These are phyloP conservation scores for Crithidia brevicula DNA, from an alignment of 208 protist species.

Conservation along the genomic window DNA sequence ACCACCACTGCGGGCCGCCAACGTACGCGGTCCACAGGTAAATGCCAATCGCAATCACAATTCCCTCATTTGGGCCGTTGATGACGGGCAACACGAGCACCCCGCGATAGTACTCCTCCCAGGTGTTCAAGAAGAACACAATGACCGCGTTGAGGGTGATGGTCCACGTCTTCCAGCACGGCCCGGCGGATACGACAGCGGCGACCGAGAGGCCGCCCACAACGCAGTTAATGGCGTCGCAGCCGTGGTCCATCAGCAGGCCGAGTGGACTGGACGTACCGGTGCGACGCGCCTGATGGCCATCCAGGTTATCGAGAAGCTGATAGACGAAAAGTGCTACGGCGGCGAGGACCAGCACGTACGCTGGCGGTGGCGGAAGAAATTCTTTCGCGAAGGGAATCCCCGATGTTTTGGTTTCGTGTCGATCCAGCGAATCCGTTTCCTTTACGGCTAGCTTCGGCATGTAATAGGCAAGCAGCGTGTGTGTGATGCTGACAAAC, in stretches of 20 bases:
- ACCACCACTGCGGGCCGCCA: slow-evolving; percentile 80
- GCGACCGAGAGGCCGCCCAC: slow-evolving; percentile 60
- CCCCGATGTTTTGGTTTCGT: slow-evolving; percentile 4
- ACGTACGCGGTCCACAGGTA: slow-evolving; percentile 71
- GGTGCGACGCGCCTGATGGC: slow-evolving; percentile 93
- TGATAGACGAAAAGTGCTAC: slow-evolving; percentile 76
- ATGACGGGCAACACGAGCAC: slow-evolving; percentile 86
- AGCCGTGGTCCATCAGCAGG: slow-evolving; percentile 95
- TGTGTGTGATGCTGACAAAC: slow-evolving; percentile 63
- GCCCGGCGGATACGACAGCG: slow-evolving; percentile 46
- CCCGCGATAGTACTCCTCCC: slow-evolving; percentile 91
- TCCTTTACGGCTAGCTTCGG: slow-evolving; percentile 60
- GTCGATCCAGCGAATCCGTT: slow-evolving; percentile 20
- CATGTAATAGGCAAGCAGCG: slow-evolving; percentile 70
- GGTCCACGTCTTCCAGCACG: slow-evolving; percentile 74
- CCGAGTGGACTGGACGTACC: slow-evolving; percentile 92
- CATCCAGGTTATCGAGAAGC: slow-evolving; percentile 95
- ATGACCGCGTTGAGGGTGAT: slow-evolving; percentile 57
- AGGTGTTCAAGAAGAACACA: slow-evolving; percentile 85
- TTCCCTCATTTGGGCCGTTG: slow-evolving; percentile 92
- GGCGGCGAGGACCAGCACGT: slow-evolving; percentile 71
- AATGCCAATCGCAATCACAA: slow-evolving; percentile 61
- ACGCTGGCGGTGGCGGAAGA: slow-evolving; percentile 50
- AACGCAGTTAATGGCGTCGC: slow-evolving; percentile 87
- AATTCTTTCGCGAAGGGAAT: slow-evolving; percentile 36